These are phyloP conservation scores for Phytophthora melonis DNA, from an alignment of 352 stramenopile genomes.

Conservation along the genomic window DNA sequence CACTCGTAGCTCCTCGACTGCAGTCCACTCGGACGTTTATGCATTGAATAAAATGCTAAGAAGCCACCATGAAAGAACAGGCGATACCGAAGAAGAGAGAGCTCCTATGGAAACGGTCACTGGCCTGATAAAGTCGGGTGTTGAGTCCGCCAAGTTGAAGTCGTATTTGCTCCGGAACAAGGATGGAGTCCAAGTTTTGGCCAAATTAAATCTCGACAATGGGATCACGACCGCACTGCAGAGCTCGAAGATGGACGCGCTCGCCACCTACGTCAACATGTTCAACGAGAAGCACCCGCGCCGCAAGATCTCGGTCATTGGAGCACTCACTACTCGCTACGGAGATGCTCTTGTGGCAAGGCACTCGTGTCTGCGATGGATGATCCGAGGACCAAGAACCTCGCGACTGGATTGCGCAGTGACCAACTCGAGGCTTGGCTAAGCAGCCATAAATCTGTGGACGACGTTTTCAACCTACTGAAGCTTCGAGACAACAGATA, in stretches of 20 bases:
- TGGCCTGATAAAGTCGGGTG: too few relatives aligned
- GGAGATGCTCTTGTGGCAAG: background rate
- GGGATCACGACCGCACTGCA: background rate
- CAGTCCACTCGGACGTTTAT: too few relatives aligned
- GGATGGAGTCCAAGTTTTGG: background rate
- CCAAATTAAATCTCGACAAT: background rate
- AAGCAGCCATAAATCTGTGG: background rate
- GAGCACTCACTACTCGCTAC: background rate
- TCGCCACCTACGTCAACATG: background rate
- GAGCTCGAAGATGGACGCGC: background rate
- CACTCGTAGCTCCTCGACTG: too few relatives aligned
- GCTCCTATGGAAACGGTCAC: too few relatives aligned
- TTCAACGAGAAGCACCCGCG: background rate
- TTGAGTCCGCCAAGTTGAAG: too few relatives aligned
- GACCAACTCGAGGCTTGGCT: background rate
- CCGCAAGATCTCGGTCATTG: background rate
- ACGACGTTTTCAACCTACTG: constrained; percentile 1
- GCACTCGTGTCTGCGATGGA: background rate
- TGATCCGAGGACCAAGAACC: background rate
- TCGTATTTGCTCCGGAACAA: background rate
- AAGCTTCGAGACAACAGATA: background rate
- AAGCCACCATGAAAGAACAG: too few relatives aligned
- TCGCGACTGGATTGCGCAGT: background rate
- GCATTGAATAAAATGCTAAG: too few relatives aligned
- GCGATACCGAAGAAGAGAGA: too few relatives aligned